Evolutionary conservation across 805 yeast genomes (phyloP), one percentile per base, ranked within the genome.

Genomic region (Saccharomycodes ludwigii): DNA sequence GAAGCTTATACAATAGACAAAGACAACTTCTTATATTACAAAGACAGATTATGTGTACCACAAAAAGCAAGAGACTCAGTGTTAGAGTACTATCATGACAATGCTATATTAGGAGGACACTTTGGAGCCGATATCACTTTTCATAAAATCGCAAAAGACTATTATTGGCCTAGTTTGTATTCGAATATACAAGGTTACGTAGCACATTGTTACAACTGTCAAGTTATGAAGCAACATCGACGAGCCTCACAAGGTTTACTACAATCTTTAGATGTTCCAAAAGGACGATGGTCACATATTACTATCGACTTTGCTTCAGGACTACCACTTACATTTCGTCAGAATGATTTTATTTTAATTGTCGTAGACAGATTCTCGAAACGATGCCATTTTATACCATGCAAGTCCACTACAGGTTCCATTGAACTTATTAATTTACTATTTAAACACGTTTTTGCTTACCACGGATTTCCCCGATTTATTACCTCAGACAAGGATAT

Each of bases 321-420:
- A 7, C 16, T 40, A 11, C 42, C 46, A 10, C 10, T 31, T 1
- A 27, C 36, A 2, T 25, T 13, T 8, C 10, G 18, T 8, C 18
- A 19, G 1, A 15, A 31, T 6, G 29, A 40, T 18, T 32, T 39
- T 33, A 42, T 37, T 8, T 7, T 42, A 23, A 36, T 42, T 2
- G 40, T 42, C n/a, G 45, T 40, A 2, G 41, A 43, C 28, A 4
- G 36, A 6, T 39, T 42, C 14, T 32, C 38, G 9, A 44, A 44
- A 20, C 23, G 43, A 13, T 34, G 37, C 2, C 41, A 40, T 18
- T 37, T 44, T 22, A 32, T 36, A 7, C 29, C 43, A 2, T 14
- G 34, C 11, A 16, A 12, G 5, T 39, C 39, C n/a, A 21, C 35
- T 8, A 17, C 36, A 13, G 30, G 31, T 12, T 32, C 48, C 1